phyloP scores from a whole-genome alignment of 208 protist genomes.

The Wallacemonas sp. region DNA sequence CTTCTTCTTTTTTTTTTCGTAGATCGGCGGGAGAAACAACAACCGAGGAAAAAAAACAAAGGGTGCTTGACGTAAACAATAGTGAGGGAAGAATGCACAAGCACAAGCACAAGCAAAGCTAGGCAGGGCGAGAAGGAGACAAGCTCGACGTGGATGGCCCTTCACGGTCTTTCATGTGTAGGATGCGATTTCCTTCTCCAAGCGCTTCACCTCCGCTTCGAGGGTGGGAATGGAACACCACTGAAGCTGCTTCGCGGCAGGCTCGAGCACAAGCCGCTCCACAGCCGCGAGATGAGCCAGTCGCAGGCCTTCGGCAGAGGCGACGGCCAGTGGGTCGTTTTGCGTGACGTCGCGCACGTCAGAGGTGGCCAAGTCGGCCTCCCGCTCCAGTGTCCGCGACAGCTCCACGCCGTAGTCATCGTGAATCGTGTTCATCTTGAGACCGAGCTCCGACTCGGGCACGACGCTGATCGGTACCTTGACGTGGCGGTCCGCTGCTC shows the following conservation, averaged over 20 bases:
- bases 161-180: too few species aligned
- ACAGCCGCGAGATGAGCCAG: slow-evolving; percentile 47
- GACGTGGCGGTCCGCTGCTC: slow-evolving; percentile 34
- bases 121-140: too few species aligned
- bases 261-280: slow-evolving; percentile 42
- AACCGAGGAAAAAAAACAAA: slow-evolving; percentile 15
- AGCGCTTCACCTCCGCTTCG: slow-evolving; percentile 40
- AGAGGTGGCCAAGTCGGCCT: not conserved
- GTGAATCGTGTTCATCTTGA: slow-evolving; percentile 11
- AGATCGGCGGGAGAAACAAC: not conserved
- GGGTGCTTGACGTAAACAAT: not conserved
- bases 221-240: slow-evolving; percentile 32
- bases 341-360: slow-evolving; percentile 19
- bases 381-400: not conserved
- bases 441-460: slow-evolving; percentile 22
- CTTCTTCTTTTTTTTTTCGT: too few species aligned
- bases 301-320: slow-evolving; percentile 35
- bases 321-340: slow-evolving; percentile 26
- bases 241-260: slow-evolving; percentile 28
- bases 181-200: slow-evolving; percentile 35
- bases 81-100: not conserved
- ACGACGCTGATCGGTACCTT: slow-evolving; percentile 43
- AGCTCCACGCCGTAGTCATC: slow-evolving; percentile 9
- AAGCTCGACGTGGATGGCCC: too few species aligned
- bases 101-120: slow-evolving; percentile 10